These are phyloP conservation scores for Podila minutissima DNA, from an alignment of 192 early-diverging fungal genomes.

Conservation along the genomic window DNA sequence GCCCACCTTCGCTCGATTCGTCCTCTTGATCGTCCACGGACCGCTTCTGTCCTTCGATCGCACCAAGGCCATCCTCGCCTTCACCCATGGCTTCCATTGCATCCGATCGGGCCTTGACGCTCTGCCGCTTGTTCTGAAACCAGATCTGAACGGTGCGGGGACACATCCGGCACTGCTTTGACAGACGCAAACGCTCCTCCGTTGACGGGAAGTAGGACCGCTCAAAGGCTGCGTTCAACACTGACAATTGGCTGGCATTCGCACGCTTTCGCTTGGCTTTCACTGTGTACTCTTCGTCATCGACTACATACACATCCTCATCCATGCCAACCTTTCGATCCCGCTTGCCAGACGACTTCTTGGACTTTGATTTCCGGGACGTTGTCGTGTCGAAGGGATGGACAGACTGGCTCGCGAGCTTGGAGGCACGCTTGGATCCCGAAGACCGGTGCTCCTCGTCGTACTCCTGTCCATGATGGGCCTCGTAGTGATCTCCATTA, in stretches of 20 bases:
- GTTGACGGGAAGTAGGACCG: slow-evolving; percentile 87
- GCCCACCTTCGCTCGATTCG: slow-evolving; percentile 9
- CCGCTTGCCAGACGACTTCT: slow-evolving; percentile 34
- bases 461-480: slow-evolving; percentile 4
- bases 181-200: slow-evolving; percentile 79
- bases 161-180: slow-evolving; percentile 86
- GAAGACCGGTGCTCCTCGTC: slow-evolving; percentile 11
- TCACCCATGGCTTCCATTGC: slow-evolving; percentile 38
- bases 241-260: slow-evolving; percentile 79
- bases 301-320: slow-evolving; percentile 43
- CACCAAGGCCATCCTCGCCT: slow-evolving; percentile 4
- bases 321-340: slow-evolving; percentile 38
- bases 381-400: slow-evolving; percentile 39
- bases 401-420: slow-evolving; percentile 13
- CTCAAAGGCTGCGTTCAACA: slow-evolving; percentile 83
- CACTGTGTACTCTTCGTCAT: slow-evolving; percentile 50
- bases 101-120: slow-evolving; percentile 39
- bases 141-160: slow-evolving; percentile 95
- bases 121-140: slow-evolving; percentile 97
- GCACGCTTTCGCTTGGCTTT: slow-evolving; percentile 86
- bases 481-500: slow-evolving; percentile 14
- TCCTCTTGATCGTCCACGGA: slow-evolving; percentile 18
- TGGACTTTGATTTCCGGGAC: slow-evolving; percentile 24
- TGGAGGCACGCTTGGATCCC: slow-evolving; percentile 20
- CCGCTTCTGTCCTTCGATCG: slow-evolving; percentile 33